Percentiles rank a stretch among this genome's conserved stretches.
These are phyloP conservation scores for Gamarada debralockiae DNA, from an alignment of 495 filamentous ascomycete genomes.

Conservation along the genomic window DNA sequence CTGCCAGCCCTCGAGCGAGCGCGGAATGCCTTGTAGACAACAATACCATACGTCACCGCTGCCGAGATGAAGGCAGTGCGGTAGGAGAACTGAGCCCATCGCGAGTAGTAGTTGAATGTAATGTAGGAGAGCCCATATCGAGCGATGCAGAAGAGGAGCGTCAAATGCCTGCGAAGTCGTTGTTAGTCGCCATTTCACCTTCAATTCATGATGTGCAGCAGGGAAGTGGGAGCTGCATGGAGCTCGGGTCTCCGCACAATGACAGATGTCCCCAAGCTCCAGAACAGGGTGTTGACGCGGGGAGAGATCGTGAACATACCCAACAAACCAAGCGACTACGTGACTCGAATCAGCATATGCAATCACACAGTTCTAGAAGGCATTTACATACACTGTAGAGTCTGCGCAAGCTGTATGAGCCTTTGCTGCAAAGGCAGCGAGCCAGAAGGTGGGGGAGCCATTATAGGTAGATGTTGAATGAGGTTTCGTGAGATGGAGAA, in stretches of 20 bases:
- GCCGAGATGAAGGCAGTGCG: conserved; percentile 86
- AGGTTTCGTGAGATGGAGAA: too few relatives aligned
- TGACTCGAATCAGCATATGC: conserved; percentile 17
- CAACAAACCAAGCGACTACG: conserved; percentile 76
- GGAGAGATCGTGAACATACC: conserved; percentile 52
- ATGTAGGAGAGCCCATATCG: conserved; percentile 81
- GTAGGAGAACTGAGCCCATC: conserved; percentile 75
- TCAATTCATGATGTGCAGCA: conserved; percentile 16
- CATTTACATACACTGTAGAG: conserved; percentile 69
- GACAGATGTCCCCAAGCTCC: conserved; percentile 5
- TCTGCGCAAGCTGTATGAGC: conserved; percentile 72
- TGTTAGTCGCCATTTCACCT: conserved; percentile 6
- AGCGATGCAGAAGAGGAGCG: conserved; percentile 73
- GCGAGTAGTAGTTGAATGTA: conserved; percentile 73
- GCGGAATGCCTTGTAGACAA: conserved; percentile 97
- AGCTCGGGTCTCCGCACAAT: conserved; percentile 3
- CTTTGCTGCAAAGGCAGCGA: conserved; percentile 69
- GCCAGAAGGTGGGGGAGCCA: conserved; percentile 77
- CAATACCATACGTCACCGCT: conserved; percentile 91
- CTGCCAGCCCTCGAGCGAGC: conserved; percentile 67
- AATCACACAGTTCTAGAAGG: conserved; percentile 19
- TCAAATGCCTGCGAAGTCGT: conserved; percentile 60
- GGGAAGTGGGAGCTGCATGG: conserved; percentile 10
- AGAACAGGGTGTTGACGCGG: neutral
- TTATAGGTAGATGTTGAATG: conserved; percentile 30